These are phyloP conservation scores for Monosporascus sp. DNA, from an alignment of 2,329 filamentous ascomycete genomes.

Conservation along the genomic window DNA sequence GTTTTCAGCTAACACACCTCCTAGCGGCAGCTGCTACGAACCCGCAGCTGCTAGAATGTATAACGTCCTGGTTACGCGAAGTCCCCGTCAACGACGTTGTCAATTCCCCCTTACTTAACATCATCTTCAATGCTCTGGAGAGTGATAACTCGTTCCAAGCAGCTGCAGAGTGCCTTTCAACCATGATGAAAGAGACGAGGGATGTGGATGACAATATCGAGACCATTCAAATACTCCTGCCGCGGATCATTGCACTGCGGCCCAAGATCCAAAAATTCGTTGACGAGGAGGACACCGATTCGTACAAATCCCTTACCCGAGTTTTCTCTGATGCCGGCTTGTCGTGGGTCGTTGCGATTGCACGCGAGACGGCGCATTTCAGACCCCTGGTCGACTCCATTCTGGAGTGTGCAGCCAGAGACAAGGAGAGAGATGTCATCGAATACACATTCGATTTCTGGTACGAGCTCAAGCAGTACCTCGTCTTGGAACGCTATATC, in stretches of 20 bases:
- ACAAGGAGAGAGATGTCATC: conserved; percentile 86
- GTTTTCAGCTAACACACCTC: conserved; percentile 1
- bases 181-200: conserved; percentile 84
- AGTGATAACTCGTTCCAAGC: conserved; percentile 76
- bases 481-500: conserved; percentile 85
- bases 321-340: conserved; percentile 91
- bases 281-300: conserved; percentile 76
- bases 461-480: conserved; percentile 97
- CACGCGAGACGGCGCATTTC: conserved; percentile 76
- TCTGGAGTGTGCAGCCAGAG: conserved; percentile 83
- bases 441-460: conserved; percentile 94
- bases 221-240: conserved; percentile 77
- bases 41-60: conserved; percentile 87
- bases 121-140: conserved; percentile 72
- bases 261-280: conserved; percentile 72
- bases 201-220: conserved; percentile 88
- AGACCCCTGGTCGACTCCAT: conserved; percentile 81
- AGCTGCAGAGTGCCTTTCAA: conserved; percentile 87
- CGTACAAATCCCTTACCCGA: conserved; percentile 82
- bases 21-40: conserved; percentile 74
- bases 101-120: conserved; percentile 75
- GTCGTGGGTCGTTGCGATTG: conserved; percentile 89
- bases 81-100: conserved; percentile 80
- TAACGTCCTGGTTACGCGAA: conserved; percentile 94
- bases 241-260: conserved; percentile 68